phyloP scores from a whole-genome alignment of 331 rosid genomes.

The Quercus phellos region DNA sequence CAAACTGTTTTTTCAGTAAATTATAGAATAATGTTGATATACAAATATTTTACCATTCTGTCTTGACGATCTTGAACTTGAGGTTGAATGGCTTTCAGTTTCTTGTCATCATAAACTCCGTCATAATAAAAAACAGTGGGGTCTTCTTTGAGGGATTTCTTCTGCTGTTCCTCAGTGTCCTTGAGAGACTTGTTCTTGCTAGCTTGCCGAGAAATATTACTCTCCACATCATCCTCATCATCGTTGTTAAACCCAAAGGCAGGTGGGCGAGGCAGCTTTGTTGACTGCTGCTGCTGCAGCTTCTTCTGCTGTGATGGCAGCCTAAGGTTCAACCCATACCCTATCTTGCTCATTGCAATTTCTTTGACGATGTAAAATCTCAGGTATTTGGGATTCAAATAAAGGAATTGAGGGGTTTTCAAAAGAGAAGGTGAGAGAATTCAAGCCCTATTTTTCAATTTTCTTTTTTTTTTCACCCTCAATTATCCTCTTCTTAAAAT shows the following conservation, averaged over 20 bases:
- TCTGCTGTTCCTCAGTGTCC: slow-evolving; percentile 86
- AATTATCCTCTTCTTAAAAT: too few species aligned
- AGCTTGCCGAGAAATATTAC: slow-evolving; percentile 80
- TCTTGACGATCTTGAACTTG: slow-evolving; percentile 58
- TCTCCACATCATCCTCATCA: slow-evolving; percentile 67
- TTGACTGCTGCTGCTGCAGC: slow-evolving; percentile 44
- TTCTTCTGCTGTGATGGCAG: slow-evolving; percentile 47
- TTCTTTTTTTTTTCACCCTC: too few species aligned
- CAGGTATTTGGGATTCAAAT: too few species aligned
- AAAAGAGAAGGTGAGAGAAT: too few species aligned
- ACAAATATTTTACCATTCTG: slow-evolving; percentile 46
- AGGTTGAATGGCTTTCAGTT: slow-evolving; percentile 59
- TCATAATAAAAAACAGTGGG: slow-evolving; percentile 78
- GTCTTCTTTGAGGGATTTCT: slow-evolving; percentile 83
- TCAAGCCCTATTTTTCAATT: too few species aligned
- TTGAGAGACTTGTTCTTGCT: slow-evolving; percentile 67
- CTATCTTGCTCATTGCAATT: slow-evolving; percentile 56
- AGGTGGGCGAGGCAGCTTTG: slow-evolving; percentile 47
- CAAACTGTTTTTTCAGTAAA: too few species aligned
- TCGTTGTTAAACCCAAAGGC: slow-evolving; percentile 63
- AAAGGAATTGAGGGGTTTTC: too few species aligned
- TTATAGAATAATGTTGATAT: too few species aligned
- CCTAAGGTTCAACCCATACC: slow-evolving; percentile 75
- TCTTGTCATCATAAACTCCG: slow-evolving; percentile 85
- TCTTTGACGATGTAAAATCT: neutral